These are phyloP conservation scores for Trametes sp. DNA, from an alignment of 1,284 basidiomycete genomes.

Conservation along the genomic window DNA sequence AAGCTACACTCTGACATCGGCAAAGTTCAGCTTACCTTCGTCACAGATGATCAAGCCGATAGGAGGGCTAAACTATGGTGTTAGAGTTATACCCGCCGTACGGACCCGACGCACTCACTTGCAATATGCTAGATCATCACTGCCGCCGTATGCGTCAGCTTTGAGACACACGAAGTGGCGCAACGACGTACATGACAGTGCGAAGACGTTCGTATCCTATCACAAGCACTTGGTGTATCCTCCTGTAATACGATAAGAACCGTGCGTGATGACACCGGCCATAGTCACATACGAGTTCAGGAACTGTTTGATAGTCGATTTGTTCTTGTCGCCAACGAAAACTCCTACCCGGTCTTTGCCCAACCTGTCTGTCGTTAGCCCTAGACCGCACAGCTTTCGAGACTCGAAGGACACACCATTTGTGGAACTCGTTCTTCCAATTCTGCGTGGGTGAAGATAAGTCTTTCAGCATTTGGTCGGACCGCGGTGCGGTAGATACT, in stretches of 20 bases:
- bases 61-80: constrained; percentile 64
- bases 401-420: constrained; percentile 65
- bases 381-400: too few relatives aligned
- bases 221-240: constrained; percentile 85
- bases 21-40: constrained; percentile 87
- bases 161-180: background rate
- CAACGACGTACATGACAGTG: constrained; percentile 69
- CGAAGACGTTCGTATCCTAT: constrained; percentile 96
- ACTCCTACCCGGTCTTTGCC: constrained; percentile 85
- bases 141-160: constrained; percentile 37
- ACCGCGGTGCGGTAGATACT: constrained; percentile 28
- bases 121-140: constrained; percentile 69
- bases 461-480: background rate
- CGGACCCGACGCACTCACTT: constrained; percentile 45
- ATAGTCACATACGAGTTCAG: constrained; percentile 65
- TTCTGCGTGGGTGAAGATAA: constrained; percentile 76
- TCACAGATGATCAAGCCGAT: constrained; percentile 97
- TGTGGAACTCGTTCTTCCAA: constrained; percentile 95
- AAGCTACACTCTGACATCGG: too few relatives aligned
- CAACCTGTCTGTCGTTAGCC: constrained; percentile 53
- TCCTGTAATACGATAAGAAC: constrained; percentile 49
- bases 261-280: background rate
- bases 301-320: constrained; percentile 75
- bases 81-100: too few relatives aligned
- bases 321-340: constrained; percentile 83